These are phyloP conservation scores for Helenozyma baotianmanensis DNA, from an alignment of 805 yeast species.

Conservation along the genomic window DNA sequence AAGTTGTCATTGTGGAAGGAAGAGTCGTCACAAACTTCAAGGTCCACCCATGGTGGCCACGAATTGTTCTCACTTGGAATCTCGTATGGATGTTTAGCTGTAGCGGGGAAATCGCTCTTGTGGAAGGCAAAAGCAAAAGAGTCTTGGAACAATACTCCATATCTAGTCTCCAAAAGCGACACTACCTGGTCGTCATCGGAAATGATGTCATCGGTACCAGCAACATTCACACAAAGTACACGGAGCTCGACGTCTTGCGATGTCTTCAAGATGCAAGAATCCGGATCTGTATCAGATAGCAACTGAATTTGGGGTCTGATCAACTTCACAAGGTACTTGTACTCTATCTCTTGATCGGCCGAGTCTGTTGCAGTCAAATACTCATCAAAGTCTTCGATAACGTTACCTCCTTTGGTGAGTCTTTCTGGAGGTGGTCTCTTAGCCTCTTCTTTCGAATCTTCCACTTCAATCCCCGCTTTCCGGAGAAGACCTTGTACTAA, in stretches of 20 bases:
- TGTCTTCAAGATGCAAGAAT: constrained; percentile 47
- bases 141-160: constrained; percentile 52
- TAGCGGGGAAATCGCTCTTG: constrained; percentile 21
- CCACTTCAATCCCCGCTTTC: constrained; percentile 9
- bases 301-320: constrained; percentile 81
- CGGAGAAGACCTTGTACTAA: constrained; percentile 41
- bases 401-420: constrained; percentile 24
- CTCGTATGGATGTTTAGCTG: constrained; percentile 4
- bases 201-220: constrained; percentile 34
- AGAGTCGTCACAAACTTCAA: constrained; percentile 24
- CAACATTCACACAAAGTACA: constrained; percentile 40
- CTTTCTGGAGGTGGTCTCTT: constrained; percentile 5
- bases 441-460: constrained; percentile 15
- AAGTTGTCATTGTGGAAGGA: constrained; percentile 21
- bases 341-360: constrained; percentile 40
- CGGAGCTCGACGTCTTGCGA: constrained; percentile 59
- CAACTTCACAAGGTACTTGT: constrained; percentile 62
- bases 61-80: background rate
- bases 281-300: constrained; percentile 40
- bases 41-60: constrained; percentile 19
- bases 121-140: constrained; percentile 51
- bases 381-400: constrained; percentile 46
- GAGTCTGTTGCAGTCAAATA: constrained; percentile 42
- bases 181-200: constrained; percentile 30
- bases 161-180: constrained; percentile 50